Conservation (phyloP, 176 grass and related monocot species). For the Phoenix dactylifera region DNA sequence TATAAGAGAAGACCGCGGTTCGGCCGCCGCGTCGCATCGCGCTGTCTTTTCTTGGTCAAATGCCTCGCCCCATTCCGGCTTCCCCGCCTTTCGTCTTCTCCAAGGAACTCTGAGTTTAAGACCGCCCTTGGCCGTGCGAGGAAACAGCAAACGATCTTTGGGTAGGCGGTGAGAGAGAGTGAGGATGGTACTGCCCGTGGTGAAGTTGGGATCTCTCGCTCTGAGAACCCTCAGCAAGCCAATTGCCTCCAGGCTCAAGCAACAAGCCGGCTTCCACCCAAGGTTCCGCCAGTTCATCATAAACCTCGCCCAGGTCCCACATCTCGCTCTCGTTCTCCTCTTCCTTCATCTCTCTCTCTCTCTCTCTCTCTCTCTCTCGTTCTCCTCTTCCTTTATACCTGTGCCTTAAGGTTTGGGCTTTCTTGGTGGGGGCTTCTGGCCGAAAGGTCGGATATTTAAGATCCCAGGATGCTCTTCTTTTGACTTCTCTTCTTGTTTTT, state of each 20-base stretch:
- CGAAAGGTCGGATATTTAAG: too few species aligned
- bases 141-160: not conserved
- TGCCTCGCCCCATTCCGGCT: not conserved
- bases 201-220: conserved; percentile 63
- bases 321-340: not conserved
- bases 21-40: too few species aligned
- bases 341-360: not conserved
- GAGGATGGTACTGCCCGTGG: conserved; percentile 57
- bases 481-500: too few species aligned
- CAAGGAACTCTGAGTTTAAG: conserved; percentile 30
- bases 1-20: too few species aligned
- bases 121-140: conserved; percentile 1
- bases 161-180: not conserved
- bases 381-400: not conserved
- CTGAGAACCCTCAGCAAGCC: conserved; percentile 83
- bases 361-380: not conserved
- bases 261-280: conserved; percentile 59
- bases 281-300: conserved; percentile 77
- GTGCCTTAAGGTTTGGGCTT: too few species aligned
- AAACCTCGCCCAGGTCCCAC: conserved; percentile 57
- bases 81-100: conserved; percentile 18
- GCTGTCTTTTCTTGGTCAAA: too few species aligned
- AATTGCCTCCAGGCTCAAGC: conserved; percentile 71
- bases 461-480: too few species aligned
- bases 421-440: too few species aligned